Evolutionary conservation across 2,329 filamentous ascomycete genomes (phyloP).

Genomic region (Colletotrichum navitas): DNA sequence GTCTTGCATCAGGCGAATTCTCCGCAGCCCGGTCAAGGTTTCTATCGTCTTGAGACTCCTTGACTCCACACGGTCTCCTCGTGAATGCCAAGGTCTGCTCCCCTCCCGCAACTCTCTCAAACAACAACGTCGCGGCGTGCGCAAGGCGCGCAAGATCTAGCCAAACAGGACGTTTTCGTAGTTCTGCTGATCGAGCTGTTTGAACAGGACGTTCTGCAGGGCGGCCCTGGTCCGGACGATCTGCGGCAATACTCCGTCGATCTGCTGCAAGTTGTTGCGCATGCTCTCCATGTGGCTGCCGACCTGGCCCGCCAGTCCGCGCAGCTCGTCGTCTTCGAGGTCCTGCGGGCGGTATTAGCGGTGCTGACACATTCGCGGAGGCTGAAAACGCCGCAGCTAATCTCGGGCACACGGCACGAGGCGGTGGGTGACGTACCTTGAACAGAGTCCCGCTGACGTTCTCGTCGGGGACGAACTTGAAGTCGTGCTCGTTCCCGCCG

Average conservation of each 20-base stretch:
- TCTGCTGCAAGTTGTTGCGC: constrained; percentile 65
- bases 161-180: constrained; percentile 65
- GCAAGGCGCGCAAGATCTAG: constrained; percentile 24
- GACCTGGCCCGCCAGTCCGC: constrained; percentile 62
- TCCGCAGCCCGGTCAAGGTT: neutral
- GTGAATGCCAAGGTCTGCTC: neutral
- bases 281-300: constrained; percentile 69
- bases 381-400: neutral
- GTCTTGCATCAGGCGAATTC: neutral
- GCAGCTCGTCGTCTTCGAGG: constrained; percentile 58
- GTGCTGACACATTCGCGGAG: neutral
- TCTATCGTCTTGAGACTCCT: neutral
- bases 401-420: neutral
- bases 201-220: constrained; percentile 61
- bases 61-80: neutral
- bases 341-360: constrained; percentile 47
- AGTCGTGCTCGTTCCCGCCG: constrained; percentile 18
- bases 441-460: constrained; percentile 46
- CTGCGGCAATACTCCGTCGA: constrained; percentile 64
- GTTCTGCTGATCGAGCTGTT: constrained; percentile 58
- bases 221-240: constrained; percentile 62
- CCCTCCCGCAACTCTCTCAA: neutral
- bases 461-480: constrained; percentile 42
- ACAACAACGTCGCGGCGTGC: neutral
- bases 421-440: constrained; percentile 44